These are phyloP conservation scores for Penicillium robsamsonii DNA, from an alignment of 495 filamentous ascomycete genomes.

Conservation along the genomic window DNA sequence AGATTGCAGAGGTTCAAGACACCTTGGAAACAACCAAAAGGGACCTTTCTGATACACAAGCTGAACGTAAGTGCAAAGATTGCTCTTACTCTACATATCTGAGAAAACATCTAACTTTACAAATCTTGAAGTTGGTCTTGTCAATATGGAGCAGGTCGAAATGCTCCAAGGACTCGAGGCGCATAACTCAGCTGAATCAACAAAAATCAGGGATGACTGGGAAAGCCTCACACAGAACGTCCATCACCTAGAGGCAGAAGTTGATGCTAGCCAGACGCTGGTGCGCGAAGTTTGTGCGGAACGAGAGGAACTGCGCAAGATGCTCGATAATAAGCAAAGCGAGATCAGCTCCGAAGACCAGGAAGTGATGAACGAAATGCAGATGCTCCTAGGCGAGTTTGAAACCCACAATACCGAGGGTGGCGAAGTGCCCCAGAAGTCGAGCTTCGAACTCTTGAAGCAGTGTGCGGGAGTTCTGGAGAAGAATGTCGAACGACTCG, in stretches of 20 bases:
- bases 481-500: conserved; percentile 46
- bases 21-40: conserved; percentile 36
- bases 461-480: conserved; percentile 46
- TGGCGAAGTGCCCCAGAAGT: conserved; percentile 35
- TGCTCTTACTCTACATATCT: neutral
- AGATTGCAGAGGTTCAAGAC: conserved; percentile 43
- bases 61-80: conserved; percentile 38
- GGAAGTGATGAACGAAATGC: conserved; percentile 45
- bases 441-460: conserved; percentile 41
- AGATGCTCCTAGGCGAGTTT: conserved; percentile 43
- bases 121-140: conserved; percentile 38
- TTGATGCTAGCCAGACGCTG: conserved; percentile 40
- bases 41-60: conserved; percentile 38
- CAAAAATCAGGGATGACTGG: conserved; percentile 46
- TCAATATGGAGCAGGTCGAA: conserved; percentile 50
- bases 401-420: conserved; percentile 35
- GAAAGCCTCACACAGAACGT: conserved; percentile 41
- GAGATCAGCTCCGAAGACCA: conserved; percentile 42
- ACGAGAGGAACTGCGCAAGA: conserved; percentile 42
- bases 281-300: conserved; percentile 44
- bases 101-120: conserved; percentile 25
- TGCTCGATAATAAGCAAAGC: conserved; percentile 42
- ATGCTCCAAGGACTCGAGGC: conserved; percentile 49
- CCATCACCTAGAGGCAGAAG: conserved; percentile 41
- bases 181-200: conserved; percentile 42